Conservation (phyloP, 83 land plant species). For the Diphasiastrum complanatum region DNA sequence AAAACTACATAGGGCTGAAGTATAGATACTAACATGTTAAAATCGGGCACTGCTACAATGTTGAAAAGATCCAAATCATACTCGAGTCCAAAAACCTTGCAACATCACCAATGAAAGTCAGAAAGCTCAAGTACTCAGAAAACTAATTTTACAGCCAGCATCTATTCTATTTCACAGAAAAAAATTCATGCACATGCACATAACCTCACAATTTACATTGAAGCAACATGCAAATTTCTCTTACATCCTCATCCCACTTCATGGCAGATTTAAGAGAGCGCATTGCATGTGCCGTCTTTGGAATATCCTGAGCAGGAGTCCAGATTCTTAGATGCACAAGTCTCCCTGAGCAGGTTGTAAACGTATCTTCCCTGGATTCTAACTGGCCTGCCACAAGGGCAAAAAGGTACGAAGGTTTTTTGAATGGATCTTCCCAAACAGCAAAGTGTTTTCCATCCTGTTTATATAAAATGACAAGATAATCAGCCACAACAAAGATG, state of each 20-base stretch:
- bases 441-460: slow-evolving; percentile 89
- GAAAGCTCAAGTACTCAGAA: too few relatives aligned
- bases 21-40: slow-evolving; percentile 72
- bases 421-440: slow-evolving; percentile 94
- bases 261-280: slow-evolving; percentile 81
- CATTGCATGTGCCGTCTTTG: slow-evolving; percentile 95
- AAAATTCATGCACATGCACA: too few relatives aligned
- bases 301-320: slow-evolving; percentile 81
- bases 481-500: too few relatives aligned
- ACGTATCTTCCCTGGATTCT: slow-evolving; percentile 77
- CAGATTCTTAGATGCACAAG: slow-evolving; percentile 70
- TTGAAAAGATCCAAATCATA: slow-evolving; percentile 98
- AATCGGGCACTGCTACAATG: slow-evolving; percentile 97
- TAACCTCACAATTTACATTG: too few relatives aligned
- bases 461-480: not conserved
- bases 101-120: too few relatives aligned
- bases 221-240: too few relatives aligned
- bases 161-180: not conserved
- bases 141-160: not conserved
- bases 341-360: slow-evolving; percentile 73
- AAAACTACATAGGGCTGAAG: not conserved
- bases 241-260: slow-evolving; percentile 99
- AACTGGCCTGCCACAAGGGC: slow-evolving; percentile 92
- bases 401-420: slow-evolving; percentile 92
- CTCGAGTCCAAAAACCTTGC: slow-evolving; percentile 90